Percentiles rank a stretch among this genome's conserved stretches.
Evolutionary conservation across 1,284 basidiomycete species (phyloP).

Genomic region (Malassezia furfur): DNA sequence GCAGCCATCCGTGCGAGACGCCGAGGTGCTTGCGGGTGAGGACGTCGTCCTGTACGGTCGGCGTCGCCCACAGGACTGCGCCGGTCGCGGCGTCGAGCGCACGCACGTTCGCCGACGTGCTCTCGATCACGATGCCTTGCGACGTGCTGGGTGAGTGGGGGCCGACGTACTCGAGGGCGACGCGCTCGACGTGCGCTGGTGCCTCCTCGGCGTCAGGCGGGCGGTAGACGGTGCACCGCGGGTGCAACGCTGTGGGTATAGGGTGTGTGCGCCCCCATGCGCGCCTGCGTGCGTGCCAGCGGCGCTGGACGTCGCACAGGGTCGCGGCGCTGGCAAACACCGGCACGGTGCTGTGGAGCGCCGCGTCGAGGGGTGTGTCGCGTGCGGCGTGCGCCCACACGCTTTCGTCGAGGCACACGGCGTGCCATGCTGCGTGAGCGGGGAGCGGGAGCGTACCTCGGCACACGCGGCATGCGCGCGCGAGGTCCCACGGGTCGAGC

Average conservation of each 20-base stretch:
- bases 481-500: constrained; percentile 19
- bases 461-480: constrained; percentile 18
- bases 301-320: neutral
- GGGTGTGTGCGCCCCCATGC: too few species aligned
- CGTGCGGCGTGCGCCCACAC: constrained; percentile 3
- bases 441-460: neutral
- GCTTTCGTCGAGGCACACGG: neutral
- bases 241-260: neutral
- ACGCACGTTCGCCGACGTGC: constrained; percentile 10
- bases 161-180: constrained; percentile 26
- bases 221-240: neutral
- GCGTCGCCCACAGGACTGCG: constrained; percentile 25
- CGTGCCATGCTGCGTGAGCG: constrained; percentile 5
- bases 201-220: constrained; percentile 7
- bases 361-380: too few species aligned
- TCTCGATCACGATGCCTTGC: constrained; percentile 22
- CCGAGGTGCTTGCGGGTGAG: constrained; percentile 25
- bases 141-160: constrained; percentile 11
- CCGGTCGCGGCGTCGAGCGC: constrained; percentile 17
- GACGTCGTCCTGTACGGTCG: constrained; percentile 13
- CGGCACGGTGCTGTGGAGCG: constrained; percentile 4
- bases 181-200: constrained; percentile 21
- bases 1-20: constrained; percentile 28
- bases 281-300: too few species aligned
- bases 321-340: neutral